These are phyloP conservation scores for Phytophthora melonis DNA, from an alignment of 352 stramenopile species.

Conservation along the genomic window DNA sequence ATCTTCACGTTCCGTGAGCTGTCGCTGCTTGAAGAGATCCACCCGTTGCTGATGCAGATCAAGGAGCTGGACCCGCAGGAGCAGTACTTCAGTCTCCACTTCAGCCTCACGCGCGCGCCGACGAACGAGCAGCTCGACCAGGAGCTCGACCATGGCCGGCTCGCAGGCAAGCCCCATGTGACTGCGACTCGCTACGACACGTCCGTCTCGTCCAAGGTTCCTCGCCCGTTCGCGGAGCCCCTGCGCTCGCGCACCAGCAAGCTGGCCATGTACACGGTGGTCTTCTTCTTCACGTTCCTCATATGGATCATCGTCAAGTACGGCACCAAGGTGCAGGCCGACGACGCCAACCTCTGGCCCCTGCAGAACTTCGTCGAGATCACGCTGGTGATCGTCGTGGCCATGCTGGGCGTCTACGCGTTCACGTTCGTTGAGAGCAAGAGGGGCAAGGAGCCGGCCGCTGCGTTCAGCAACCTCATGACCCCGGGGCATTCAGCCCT, in stretches of 20 bases:
- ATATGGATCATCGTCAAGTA: slow-evolving; percentile 42
- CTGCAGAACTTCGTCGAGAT: slow-evolving; percentile 61
- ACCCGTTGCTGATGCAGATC: slow-evolving; percentile 44
- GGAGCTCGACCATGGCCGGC: slow-evolving; percentile 33
- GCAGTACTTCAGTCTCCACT: slow-evolving; percentile 34
- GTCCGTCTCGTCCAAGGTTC: slow-evolving; percentile 4
- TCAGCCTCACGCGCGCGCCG: slow-evolving; percentile 43
- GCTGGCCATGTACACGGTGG: slow-evolving; percentile 31
- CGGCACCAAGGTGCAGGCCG: slow-evolving; percentile 37
- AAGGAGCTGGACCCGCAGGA: slow-evolving; percentile 39
- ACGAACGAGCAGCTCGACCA: slow-evolving; percentile 26
- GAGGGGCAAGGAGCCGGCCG: slow-evolving; percentile 7
- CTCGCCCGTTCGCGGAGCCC: slow-evolving; percentile 44
- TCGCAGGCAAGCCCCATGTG: slow-evolving; percentile 22
- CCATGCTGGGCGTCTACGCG: slow-evolving; percentile 21
- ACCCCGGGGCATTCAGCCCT: slow-evolving; percentile 18
- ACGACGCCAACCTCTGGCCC: slow-evolving; percentile 46
- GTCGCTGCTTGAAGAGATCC: slow-evolving; percentile 52
- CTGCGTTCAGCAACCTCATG: slow-evolving; percentile 6
- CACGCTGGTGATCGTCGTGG: slow-evolving; percentile 16
- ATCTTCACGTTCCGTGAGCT: slow-evolving; percentile 60
- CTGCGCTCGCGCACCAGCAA: slow-evolving; percentile 34
- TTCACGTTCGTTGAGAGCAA: slow-evolving; percentile 25
- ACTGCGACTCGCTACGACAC: slow-evolving; percentile 23
- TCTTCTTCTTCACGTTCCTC: slow-evolving; percentile 38